Conservation (phyloP, 805 yeast species). For the Diddensiella santjacobensis region DNA sequence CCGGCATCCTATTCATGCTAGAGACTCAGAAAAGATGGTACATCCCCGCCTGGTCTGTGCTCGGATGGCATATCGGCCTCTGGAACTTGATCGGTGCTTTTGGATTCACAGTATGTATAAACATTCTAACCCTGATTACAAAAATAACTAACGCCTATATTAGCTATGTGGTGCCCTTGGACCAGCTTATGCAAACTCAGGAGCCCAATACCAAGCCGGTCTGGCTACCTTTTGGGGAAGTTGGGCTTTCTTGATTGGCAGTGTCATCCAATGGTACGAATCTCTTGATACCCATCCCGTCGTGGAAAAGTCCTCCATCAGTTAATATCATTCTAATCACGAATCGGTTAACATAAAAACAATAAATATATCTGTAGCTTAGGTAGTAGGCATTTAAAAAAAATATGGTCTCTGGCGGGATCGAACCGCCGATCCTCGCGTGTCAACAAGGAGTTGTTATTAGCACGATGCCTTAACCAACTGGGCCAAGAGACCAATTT, state of each 20-base stretch:
- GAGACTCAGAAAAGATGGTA: constrained; percentile 18
- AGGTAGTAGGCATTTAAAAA: too few relatives aligned
- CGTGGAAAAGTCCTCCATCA: constrained; percentile 7
- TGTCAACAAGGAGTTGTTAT: constrained; percentile 13
- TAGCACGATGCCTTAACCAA: constrained; percentile 19
- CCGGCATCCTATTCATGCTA: constrained; percentile 11
- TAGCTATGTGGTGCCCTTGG: constrained; percentile 18
- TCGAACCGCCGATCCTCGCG: constrained; percentile 19
- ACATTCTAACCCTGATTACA: background rate
- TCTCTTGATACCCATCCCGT: constrained; percentile 16
- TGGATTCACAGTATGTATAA: constrained; percentile 12
- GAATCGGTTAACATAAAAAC: too few relatives aligned
- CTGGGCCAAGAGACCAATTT: constrained; percentile 16
- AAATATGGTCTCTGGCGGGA: constrained; percentile 18
- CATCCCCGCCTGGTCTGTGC: constrained; percentile 11
- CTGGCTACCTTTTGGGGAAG: constrained; percentile 20
- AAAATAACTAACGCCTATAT: background rate
- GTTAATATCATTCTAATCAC: too few relatives aligned
- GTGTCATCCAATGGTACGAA: constrained; percentile 18
- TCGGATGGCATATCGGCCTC: constrained; percentile 18
- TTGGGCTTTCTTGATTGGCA: constrained; percentile 17
- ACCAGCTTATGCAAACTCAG: constrained; percentile 14
- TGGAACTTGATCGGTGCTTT: constrained; percentile 18
- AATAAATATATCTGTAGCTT: too few relatives aligned
- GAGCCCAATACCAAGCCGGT: constrained; percentile 12